Evolutionary conservation across 2,329 filamentous ascomycete genomes (phyloP).

Genomic region (Aspergillus vadensis): DNA sequence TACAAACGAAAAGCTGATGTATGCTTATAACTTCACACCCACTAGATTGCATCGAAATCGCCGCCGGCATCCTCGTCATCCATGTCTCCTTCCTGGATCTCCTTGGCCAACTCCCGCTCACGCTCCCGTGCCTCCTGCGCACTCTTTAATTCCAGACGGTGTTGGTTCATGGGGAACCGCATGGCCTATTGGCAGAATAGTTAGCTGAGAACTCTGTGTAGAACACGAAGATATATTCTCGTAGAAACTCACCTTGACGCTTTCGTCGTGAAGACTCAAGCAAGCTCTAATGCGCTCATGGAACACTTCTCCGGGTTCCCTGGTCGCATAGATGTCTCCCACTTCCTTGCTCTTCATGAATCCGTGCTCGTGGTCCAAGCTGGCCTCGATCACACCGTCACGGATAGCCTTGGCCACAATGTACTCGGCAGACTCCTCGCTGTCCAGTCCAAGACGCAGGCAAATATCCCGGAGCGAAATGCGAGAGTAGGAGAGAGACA

Average conservation of each 20-base stretch:
- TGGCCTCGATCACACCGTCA: constrained; percentile 95
- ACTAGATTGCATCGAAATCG: constrained; percentile 93
- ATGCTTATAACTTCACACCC: constrained; percentile 21
- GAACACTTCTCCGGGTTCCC: constrained; percentile 95
- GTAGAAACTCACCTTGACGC: constrained; percentile 74
- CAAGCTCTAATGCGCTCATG: constrained; percentile 94
- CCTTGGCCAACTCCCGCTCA: constrained; percentile 95
- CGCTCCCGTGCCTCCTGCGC: constrained; percentile 96
- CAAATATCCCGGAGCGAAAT: constrained; percentile 98
- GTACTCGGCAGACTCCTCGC: constrained; percentile 97
- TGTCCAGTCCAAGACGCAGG: constrained; percentile 87
- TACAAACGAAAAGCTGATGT: constrained; percentile 21
- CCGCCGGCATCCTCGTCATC: constrained; percentile 95
- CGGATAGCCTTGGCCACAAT: constrained; percentile 98
- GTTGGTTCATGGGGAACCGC: constrained; percentile 99
- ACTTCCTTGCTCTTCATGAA: constrained; percentile 99
- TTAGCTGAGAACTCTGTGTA: background rate
- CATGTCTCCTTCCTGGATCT: constrained; percentile 96
- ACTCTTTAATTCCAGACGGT: constrained; percentile 94
- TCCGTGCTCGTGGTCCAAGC: constrained; percentile 87
- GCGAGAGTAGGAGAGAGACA: constrained; percentile 95
- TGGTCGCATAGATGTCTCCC: constrained; percentile 92
- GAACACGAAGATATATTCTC: background rate
- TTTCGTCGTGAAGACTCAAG: constrained; percentile 90
- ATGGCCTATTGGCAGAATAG: constrained; percentile 66